These are phyloP conservation scores for Pestalotiopsis sp. DNA, from an alignment of 2,329 filamentous ascomycete genomes.

Conservation along the genomic window DNA sequence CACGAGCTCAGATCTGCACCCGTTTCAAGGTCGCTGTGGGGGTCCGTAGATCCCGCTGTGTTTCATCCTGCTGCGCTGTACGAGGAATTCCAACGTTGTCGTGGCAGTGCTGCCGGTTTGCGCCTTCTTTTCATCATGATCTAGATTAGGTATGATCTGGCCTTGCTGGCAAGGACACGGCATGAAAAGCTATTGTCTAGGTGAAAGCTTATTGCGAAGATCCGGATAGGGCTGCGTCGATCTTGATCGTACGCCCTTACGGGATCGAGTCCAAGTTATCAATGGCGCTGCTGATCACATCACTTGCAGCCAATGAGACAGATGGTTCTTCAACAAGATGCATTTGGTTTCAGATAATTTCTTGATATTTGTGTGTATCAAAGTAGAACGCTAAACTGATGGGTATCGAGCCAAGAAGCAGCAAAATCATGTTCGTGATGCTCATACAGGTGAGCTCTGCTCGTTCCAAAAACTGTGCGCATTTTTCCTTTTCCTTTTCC, in stretches of 20 bases:
- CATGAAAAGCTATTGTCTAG: not conserved
- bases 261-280: not conserved
- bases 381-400: not conserved
- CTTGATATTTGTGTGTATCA: not conserved
- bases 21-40: not conserved
- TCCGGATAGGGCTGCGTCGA: not conserved
- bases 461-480: not conserved
- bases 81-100: not conserved
- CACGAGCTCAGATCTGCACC: not conserved
- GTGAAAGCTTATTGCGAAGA: not conserved
- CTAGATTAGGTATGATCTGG: not conserved
- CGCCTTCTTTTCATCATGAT: not conserved
- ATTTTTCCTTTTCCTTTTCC: not conserved
- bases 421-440: not conserved
- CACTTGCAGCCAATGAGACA: not conserved
- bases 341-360: not conserved
- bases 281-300: not conserved
- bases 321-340: no score
- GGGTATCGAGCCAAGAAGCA: not conserved
- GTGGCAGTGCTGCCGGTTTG: not conserved
- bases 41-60: not conserved
- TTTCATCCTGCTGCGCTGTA: not conserved
- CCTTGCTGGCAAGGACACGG: not conserved
- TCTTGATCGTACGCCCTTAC: not conserved
- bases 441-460: not conserved